phyloP scores from a whole-genome alignment of 257 asterid species.

The Ocimum tenuiflorum region DNA sequence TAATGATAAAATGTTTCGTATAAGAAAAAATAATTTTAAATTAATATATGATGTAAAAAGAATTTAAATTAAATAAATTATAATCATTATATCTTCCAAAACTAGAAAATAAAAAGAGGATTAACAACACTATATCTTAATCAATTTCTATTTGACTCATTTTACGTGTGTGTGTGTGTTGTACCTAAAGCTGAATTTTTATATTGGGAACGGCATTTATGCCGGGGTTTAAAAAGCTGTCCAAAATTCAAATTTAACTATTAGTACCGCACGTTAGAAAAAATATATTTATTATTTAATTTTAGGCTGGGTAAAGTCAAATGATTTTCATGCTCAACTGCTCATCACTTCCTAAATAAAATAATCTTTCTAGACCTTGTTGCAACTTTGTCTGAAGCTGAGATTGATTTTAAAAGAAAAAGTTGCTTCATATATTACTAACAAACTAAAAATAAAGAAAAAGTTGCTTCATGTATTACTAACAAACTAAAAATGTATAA shows the following conservation, averaged over 20 bases:
- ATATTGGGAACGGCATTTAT: background rate
- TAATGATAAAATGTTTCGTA: too few species aligned
- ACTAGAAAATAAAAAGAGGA: too few species aligned
- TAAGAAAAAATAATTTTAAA: too few species aligned
- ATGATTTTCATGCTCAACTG: conserved; percentile 2
- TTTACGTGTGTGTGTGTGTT: too few species aligned
- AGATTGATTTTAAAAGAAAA: conserved; percentile 20
- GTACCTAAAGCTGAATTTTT: conserved; percentile 3
- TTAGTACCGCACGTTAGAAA: background rate
- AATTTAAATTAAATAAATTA: too few species aligned
- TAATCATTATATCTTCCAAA: too few species aligned
- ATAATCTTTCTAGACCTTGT: conserved; percentile 27
- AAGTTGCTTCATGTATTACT: too few species aligned
- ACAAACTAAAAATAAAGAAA: too few species aligned
- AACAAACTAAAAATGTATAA: too few species aligned
- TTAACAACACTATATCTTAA: too few species aligned
- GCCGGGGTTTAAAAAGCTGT: background rate
- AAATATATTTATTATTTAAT: background rate
- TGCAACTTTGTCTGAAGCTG: conserved; percentile 25
- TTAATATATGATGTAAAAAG: too few species aligned
- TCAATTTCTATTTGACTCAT: too few species aligned
- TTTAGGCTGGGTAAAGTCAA: conserved; percentile 1
- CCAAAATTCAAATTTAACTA: conserved; percentile 16
- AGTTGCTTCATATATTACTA: conserved; percentile 14
- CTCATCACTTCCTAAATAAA: conserved; percentile 15